Evolutionary conservation across 192 early-diverging fungal species (phyloP).

Genomic region (Paraglomus occultum): DNA sequence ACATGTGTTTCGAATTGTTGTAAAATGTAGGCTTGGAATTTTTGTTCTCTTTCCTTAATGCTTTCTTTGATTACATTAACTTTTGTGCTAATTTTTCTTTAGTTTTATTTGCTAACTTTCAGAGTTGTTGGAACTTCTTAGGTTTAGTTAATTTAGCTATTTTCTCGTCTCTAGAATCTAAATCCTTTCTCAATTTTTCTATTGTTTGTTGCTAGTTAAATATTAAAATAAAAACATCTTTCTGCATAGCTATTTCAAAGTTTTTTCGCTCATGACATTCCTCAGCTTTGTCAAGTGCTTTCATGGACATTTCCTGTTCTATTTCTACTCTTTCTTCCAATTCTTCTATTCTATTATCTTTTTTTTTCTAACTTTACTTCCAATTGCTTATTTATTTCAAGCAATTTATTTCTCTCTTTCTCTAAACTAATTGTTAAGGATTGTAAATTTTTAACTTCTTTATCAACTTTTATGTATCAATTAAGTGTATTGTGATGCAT

Average conservation of each 20-base stretch:
- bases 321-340: no score
- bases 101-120: slow-evolving; percentile 19
- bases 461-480: background rate
- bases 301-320: no score
- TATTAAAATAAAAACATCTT: slow-evolving; percentile 21
- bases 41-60: slow-evolving; percentile 12
- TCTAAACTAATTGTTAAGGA: background rate
- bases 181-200: slow-evolving; percentile 15
- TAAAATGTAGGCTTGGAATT: slow-evolving; percentile 15
- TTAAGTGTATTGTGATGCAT: background rate
- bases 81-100: no score
- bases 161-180: slow-evolving; percentile 3
- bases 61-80: slow-evolving; percentile 15
- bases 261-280: no score
- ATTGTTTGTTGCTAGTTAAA: background rate
- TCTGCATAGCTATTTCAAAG: no score
- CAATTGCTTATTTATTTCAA: no score
- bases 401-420: slow-evolving; percentile 7
- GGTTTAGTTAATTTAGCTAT: slow-evolving; percentile 11
- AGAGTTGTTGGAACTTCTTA: slow-evolving; percentile 20
- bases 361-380: no score
- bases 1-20: no score
- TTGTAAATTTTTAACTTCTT: slow-evolving; percentile 16
- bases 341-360: no score
- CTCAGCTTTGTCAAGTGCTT: no score